Conservation (phyloP, 1,284 basidiomycete genomes). For the Omphalotus olearius region DNA sequence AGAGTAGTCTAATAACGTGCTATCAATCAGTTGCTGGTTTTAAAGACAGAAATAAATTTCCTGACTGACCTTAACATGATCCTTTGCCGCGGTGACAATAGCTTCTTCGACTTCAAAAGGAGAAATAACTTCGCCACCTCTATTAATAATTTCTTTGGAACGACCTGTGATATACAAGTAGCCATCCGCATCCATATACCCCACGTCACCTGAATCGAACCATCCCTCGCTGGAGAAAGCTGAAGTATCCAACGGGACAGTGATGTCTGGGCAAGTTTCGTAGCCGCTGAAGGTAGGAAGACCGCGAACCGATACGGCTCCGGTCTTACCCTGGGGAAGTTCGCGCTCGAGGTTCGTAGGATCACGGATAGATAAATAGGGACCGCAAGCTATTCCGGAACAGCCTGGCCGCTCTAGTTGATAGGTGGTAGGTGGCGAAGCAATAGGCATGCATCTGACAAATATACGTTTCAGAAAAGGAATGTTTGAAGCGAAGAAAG, state of each 20-base stretch:
- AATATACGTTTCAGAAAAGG: slow-evolving; percentile 21
- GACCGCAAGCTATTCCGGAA: slow-evolving; percentile 43
- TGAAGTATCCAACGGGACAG: slow-evolving; percentile 37
- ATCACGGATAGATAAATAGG: slow-evolving; percentile 41
- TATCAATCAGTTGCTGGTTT: not conserved
- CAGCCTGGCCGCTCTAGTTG: slow-evolving; percentile 42
- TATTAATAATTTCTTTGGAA: slow-evolving; percentile 60
- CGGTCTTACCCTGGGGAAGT: slow-evolving; percentile 29
- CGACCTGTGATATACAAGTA: slow-evolving; percentile 58
- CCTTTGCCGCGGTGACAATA: slow-evolving; percentile 35
- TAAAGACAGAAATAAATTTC: not conserved
- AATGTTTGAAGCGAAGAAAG: slow-evolving; percentile 8
- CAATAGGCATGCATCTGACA: slow-evolving; percentile 46
- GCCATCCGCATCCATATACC: slow-evolving; percentile 55
- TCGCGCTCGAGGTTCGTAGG: slow-evolving; percentile 34
- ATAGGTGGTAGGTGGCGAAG: slow-evolving; percentile 38
- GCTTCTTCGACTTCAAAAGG: slow-evolving; percentile 59
- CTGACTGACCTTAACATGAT: slow-evolving; percentile 35
- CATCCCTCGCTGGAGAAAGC: slow-evolving; percentile 42
- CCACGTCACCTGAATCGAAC: slow-evolving; percentile 64
- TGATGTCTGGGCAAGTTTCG: slow-evolving; percentile 31
- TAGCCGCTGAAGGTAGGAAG: slow-evolving; percentile 43
- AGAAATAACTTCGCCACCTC: slow-evolving; percentile 65
- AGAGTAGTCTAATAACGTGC: slow-evolving; percentile 10
- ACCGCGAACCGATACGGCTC: slow-evolving; percentile 41